Base-by-base conservation (phyloP, 768 basidiomycete species). In the Lenzites betulinus region DNA sequence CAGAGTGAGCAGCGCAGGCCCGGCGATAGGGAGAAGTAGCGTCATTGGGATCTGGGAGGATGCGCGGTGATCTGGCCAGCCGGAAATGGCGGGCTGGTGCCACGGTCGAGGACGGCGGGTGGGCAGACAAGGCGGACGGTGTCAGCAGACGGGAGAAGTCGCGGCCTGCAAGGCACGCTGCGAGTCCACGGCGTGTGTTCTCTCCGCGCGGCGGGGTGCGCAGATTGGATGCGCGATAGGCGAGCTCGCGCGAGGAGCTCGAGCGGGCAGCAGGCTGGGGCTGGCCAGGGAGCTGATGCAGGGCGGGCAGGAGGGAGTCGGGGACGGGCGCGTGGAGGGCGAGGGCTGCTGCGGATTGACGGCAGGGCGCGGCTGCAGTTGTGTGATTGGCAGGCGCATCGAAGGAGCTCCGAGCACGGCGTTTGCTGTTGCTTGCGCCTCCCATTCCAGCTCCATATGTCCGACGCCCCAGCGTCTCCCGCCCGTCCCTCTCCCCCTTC, bases 381-480 rank as follows among this genome's bases (percentile, higher is more conserved):
- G 59, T 64, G 64, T 49, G 56, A 61, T 52, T 64, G 58, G 58
- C 54, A 53, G 55, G 60, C 48, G 62, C 56, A 58, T 63, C 62
- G 53, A 53, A 64, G 66, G 66, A 67, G 66, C 57, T 62, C 66
- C 66, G 66, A 43, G 46, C 51, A 67, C 66, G 66, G 66, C 64
- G 66, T 67, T 65, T 67, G 66, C 64, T 61, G 60, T 59, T 65
- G 66, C 59, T 64, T 67, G 63, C 51, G 56, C 54, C 23, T 46
- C 53, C 56, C 54, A 39, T 39, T 63, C 59, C 30, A 33, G 30
- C 30, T 33, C 30, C 60, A 60, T 57, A 58, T 64, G 63, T 54
- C 68, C 68, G 53, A 54, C 51, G 46, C 54, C 63, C 55, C 52
- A 52, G 58, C 55, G 58, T 53, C 47, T 26, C 46, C 26, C 53